Percentiles rank a stretch among this genome's conserved stretches.
These are phyloP conservation scores for Pichia sp. DNA, from an alignment of 1,139 yeast species.

Conservation along the genomic window DNA sequence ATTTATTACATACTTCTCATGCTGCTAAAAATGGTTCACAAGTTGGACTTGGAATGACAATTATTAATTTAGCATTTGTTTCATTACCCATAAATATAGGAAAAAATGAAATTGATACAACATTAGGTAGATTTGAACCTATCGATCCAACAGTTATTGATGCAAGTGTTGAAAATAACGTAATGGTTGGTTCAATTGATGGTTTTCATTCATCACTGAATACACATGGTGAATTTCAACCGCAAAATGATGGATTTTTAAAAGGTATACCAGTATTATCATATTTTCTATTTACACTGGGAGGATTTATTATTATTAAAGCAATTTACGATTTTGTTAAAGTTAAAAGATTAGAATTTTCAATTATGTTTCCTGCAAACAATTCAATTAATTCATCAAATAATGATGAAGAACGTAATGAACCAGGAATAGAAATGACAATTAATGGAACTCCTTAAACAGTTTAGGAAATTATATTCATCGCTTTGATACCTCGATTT, in stretches of 20 bases:
- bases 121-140: slow-evolving; percentile 41
- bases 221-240: slow-evolving; percentile 14
- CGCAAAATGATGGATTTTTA: background rate
- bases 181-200: slow-evolving; percentile 43
- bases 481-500: no score
- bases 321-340: slow-evolving; percentile 65
- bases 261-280: slow-evolving; percentile 43
- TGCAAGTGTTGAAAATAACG: slow-evolving; percentile 27
- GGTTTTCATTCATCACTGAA: slow-evolving; percentile 38
- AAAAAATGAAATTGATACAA: slow-evolving; percentile 24
- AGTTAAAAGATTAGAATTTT: slow-evolving; percentile 71
- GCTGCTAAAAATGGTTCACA: slow-evolving; percentile 96
- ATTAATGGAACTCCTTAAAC: background rate
- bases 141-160: slow-evolving; percentile 51
- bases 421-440: background rate
- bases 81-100: slow-evolving; percentile 48
- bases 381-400: background rate
- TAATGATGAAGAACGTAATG: slow-evolving; percentile 1
- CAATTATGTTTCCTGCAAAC: slow-evolving; percentile 43
- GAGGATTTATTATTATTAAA: slow-evolving; percentile 58
- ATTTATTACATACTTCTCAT: slow-evolving; percentile 88
- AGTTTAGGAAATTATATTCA: background rate
- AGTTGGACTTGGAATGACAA: slow-evolving; percentile 84
- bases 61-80: slow-evolving; percentile 69
- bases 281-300: slow-evolving; percentile 58